Conservation (phyloP, 2,329 filamentous ascomycete species). For the Claviceps citrina region DNA sequence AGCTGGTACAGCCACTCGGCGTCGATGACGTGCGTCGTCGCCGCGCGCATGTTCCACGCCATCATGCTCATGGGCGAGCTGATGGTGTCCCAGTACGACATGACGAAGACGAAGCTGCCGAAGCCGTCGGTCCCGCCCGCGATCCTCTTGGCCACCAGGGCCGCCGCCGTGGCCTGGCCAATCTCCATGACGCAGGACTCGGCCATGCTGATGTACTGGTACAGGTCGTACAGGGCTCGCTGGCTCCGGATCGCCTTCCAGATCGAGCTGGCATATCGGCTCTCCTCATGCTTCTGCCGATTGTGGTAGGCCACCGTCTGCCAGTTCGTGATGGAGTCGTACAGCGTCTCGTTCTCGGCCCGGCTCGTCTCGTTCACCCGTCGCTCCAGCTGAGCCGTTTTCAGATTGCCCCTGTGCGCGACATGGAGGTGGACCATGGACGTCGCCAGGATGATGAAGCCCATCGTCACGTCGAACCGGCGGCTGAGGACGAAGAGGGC, state of each 20-base stretch:
- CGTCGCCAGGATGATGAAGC: slow-evolving; percentile 11
- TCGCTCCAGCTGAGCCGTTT: slow-evolving; percentile 7
- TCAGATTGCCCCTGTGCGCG: slow-evolving; percentile 8
- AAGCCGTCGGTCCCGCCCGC: slow-evolving; percentile 20
- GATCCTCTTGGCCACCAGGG: slow-evolving; percentile 4
- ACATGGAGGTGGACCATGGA: slow-evolving; percentile 8
- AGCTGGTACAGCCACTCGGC: slow-evolving; percentile 45
- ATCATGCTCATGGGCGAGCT: slow-evolving; percentile 25
- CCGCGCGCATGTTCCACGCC: slow-evolving; percentile 13
- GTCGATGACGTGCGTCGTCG: slow-evolving; percentile 38
- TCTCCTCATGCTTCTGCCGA: slow-evolving; percentile 11
- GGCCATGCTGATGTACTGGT: slow-evolving; percentile 4
- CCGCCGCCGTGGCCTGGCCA: slow-evolving; percentile 7
- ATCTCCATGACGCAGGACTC: slow-evolving; percentile 9
- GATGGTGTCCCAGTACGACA: slow-evolving; percentile 44
- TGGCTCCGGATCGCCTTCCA: slow-evolving; percentile 5
- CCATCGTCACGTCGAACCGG: slow-evolving; percentile 27
- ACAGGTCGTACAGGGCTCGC: slow-evolving; percentile 6
- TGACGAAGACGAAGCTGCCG: slow-evolving; percentile 40
- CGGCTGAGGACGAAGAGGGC: slow-evolving; percentile 45
- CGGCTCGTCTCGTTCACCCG: slow-evolving; percentile 7
- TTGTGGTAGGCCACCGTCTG: slow-evolving; percentile 33
- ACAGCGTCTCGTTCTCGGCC: slow-evolving; percentile 9
- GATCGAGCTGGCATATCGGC: slow-evolving; percentile 9
- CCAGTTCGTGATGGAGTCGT: slow-evolving; percentile 25